phyloP scores from a whole-genome alignment of 148 eudicot genomes.

The Spergularia marina region DNA sequence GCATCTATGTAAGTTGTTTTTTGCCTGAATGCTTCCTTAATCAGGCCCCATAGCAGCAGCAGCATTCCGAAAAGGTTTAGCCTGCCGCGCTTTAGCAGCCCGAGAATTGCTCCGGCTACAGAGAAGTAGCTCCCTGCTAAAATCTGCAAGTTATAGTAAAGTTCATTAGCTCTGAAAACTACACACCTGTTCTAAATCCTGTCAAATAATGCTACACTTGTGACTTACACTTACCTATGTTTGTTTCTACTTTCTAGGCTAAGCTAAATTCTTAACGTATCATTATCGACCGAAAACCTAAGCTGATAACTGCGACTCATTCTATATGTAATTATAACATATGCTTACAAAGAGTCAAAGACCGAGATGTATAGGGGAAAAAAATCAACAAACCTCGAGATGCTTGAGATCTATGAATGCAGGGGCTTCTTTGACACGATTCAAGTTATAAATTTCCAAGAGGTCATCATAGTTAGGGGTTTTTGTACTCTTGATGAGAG shows the following conservation, averaged over 20 bases:
- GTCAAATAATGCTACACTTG: too few relatives aligned
- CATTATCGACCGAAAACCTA: too few relatives aligned
- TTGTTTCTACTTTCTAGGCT: too few relatives aligned
- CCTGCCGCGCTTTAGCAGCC: constrained; percentile 41
- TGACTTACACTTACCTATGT: too few relatives aligned
- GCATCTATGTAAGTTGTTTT: constrained; percentile 11
- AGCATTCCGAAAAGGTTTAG: constrained; percentile 51
- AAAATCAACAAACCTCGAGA: constrained; percentile 47
- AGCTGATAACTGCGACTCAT: too few relatives aligned
- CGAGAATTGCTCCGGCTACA: constrained; percentile 55
- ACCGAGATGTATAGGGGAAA: too few relatives aligned
- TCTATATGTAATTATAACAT: too few relatives aligned
- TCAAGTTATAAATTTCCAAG: constrained; percentile 33
- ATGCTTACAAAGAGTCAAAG: too few relatives aligned
- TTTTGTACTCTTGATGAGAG: constrained; percentile 29
- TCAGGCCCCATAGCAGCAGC: constrained; percentile 54
- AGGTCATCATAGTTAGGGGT: constrained; percentile 40
- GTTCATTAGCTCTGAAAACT: too few relatives aligned
- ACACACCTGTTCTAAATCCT: too few relatives aligned
- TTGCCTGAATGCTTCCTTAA: constrained; percentile 33
- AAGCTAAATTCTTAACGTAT: too few relatives aligned
- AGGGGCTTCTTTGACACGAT: constrained; percentile 20
- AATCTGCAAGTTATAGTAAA: constrained; percentile 30
- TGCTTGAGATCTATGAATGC: constrained; percentile 35
- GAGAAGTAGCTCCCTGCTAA: constrained; percentile 61